These are phyloP conservation scores for Arachnomyces sp. DNA, from an alignment of 2,329 filamentous ascomycete genomes.

Conservation along the genomic window DNA sequence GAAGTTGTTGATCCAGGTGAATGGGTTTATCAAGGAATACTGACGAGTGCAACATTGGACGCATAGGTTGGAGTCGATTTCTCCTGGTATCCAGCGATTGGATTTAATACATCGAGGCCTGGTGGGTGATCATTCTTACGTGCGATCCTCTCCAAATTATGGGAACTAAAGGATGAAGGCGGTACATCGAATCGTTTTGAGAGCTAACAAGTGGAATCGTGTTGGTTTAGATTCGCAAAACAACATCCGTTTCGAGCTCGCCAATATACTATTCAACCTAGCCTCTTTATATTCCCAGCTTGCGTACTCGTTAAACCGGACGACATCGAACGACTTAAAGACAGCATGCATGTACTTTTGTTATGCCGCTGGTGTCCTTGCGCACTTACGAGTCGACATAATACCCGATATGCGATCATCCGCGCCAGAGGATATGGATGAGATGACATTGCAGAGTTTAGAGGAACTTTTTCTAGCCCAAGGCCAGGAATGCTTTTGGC, in stretches of 20 bases:
- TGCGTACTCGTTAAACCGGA: slow-evolving; percentile 68
- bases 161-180: not conserved
- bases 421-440: slow-evolving; percentile 93
- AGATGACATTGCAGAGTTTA: slow-evolving; percentile 72
- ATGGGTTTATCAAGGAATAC: not conserved
- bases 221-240: slow-evolving; percentile 46
- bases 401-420: slow-evolving; percentile 74
- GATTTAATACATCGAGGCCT: slow-evolving; percentile 75
- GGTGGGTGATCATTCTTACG: slow-evolving; percentile 24
- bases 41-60: slow-evolving; percentile 5
- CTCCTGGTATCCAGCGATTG: slow-evolving; percentile 88
- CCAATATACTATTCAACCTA: slow-evolving; percentile 89
- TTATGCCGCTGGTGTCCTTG: slow-evolving; percentile 73
- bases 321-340: slow-evolving; percentile 74
- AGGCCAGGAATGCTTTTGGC: slow-evolving; percentile 96
- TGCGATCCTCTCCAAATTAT: not conserved
- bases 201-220: not conserved
- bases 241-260: slow-evolving; percentile 70
- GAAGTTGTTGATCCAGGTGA: slow-evolving; percentile 1
- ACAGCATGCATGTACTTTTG: slow-evolving; percentile 84
- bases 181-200: not conserved
- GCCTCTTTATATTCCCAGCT: slow-evolving; percentile 90
- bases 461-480: slow-evolving; percentile 81
- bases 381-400: slow-evolving; percentile 65
- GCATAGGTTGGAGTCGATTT: slow-evolving; percentile 83